Evolutionary conservation across 352 stramenopile species (phyloP).

Genomic region (Aphanomyces euteiches): DNA sequence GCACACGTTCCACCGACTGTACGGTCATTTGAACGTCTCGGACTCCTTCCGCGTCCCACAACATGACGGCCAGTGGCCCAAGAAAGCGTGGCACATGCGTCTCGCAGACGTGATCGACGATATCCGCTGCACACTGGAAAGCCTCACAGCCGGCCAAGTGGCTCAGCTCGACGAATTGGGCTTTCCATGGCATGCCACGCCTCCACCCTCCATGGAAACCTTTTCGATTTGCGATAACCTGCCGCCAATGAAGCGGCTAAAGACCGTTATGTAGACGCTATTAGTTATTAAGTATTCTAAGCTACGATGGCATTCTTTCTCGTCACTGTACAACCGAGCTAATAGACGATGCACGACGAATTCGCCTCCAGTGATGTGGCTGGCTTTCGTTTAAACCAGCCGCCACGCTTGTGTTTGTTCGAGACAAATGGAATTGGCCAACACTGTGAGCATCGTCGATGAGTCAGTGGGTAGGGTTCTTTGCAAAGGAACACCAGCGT

Average conservation of each 20-base stretch:
- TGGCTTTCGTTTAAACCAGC: too few relatives aligned
- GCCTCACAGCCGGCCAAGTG: constrained; percentile 40
- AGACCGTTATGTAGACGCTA: too few relatives aligned
- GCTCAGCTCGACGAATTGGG: constrained; percentile 53
- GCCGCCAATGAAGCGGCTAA: constrained; percentile 20
- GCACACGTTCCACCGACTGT: constrained; percentile 44
- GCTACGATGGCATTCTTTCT: not conserved
- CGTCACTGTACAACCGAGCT: not conserved
- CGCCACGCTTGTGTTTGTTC: too few relatives aligned
- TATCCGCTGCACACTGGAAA: constrained; percentile 46
- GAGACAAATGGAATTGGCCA: not conserved
- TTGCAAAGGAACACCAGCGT: too few relatives aligned
- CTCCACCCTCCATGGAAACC: constrained; percentile 25
- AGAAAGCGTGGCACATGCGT: constrained; percentile 52
- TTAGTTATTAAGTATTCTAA: too few relatives aligned
- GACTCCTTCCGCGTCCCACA: constrained; percentile 64
- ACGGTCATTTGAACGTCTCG: constrained; percentile 51
- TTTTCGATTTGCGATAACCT: constrained; percentile 28
- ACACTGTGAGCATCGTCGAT: not conserved
- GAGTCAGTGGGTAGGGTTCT: not conserved
- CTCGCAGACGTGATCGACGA: constrained; percentile 70
- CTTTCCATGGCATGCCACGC: constrained; percentile 69
- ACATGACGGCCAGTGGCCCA: constrained; percentile 49
- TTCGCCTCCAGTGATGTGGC: too few relatives aligned
- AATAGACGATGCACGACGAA: too few relatives aligned